Evolutionary conservation across 2,329 filamentous ascomycete species (phyloP), one percentile per base, ranked within the genome.

Genomic region (Helotiales sp.): DNA sequence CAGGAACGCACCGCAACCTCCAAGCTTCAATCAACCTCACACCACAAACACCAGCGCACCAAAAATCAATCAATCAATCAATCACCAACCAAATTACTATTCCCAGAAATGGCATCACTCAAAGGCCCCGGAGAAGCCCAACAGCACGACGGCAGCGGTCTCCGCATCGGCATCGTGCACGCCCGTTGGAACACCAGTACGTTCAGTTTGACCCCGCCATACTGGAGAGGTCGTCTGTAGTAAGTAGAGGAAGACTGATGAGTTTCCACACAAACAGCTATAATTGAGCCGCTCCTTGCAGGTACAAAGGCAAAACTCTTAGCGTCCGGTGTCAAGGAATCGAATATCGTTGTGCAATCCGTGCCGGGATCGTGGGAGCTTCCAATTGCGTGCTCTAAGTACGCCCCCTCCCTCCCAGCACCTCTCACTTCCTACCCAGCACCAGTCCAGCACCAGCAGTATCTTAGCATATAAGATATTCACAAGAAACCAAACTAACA

Each of bases 311-410:
- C 90, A 74, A 90, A 90, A 77, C 89, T 99, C 64, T 82, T 90
- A 37, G 87, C 87, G 50, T 88, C 90, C 62, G 96, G 96, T 64
- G 95, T 99, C 65, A 89, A 89, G 78, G 89, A 93, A 76, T 88
- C 91, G 75, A 97, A 97, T 80, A 96, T 99, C 76, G 88, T 94
- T 63, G 82, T 94, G 45, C 91, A 97, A 82, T 92, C 90, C 60
- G 96, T 98, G 37, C 96, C 96, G 0, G 96, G 96, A 62, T 92
- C 92, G 71, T 99, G 96, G 86, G 96, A 99, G 82, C 86, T 99
- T 50, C 96, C 96, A 61, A 92, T 95, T 76, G 93, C 93, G 49
- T 91, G 90, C 95, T 74, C 73, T 6, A 75, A 75, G 76, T 77
- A 70, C 34, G 61, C 54, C 6, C 37, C 20, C 17, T 40, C 32